Percentiles rank a stretch among this genome's conserved stretches.
These are phyloP conservation scores for Scedosporium boydii DNA, from an alignment of 2,329 filamentous ascomycete species.

Conservation along the genomic window DNA sequence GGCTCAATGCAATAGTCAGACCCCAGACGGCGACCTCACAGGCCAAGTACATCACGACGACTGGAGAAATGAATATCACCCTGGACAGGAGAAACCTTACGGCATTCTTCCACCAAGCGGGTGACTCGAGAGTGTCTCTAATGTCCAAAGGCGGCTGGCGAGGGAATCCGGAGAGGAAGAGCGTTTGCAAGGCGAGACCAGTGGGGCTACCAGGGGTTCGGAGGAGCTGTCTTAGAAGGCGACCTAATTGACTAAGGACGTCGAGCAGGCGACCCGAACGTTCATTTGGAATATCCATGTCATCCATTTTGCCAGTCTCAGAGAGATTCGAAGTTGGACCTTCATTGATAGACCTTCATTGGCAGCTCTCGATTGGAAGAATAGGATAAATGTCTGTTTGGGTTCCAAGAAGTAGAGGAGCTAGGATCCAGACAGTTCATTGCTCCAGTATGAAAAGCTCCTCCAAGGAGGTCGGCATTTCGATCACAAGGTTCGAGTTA, in stretches of 20 bases:
- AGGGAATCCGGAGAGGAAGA: background rate
- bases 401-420: background rate
- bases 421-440: background rate
- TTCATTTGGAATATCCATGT: background rate
- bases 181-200: background rate
- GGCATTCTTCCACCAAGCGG: background rate
- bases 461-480: background rate
- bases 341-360: background rate
- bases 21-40: slow-evolving; percentile 38
- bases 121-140: background rate
- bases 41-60: slow-evolving; percentile 26
- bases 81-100: background rate
- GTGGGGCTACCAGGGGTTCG: background rate
- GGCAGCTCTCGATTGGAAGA: background rate
- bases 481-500: background rate
- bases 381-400: background rate
- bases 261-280: background rate
- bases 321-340: background rate
- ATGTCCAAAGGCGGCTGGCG: too few species aligned
- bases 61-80: slow-evolving; percentile 17
- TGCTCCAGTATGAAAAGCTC: background rate
- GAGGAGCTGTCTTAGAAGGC: background rate
- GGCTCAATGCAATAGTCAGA: slow-evolving; percentile 25
- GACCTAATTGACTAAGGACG: background rate
- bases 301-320: background rate